Evolutionary conservation across 2,329 filamentous ascomycete genomes (phyloP), one percentile per base, ranked within the genome.

Genomic region (Tolypocladium amazonense): DNA sequence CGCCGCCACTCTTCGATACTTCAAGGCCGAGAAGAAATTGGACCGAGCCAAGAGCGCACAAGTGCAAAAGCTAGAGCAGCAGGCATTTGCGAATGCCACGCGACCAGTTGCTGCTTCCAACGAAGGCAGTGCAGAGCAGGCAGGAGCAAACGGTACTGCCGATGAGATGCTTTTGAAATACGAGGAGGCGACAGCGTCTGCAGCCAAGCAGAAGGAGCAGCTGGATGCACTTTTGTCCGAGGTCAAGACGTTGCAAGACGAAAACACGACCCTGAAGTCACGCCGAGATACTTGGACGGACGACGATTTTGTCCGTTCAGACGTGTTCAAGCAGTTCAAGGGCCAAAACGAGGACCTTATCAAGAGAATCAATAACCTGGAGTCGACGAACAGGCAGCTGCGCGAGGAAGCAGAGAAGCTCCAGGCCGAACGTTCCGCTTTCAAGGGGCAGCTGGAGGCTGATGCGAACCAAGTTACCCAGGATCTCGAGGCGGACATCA

Each of bases 11-110:
- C 79, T 96, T 61, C 85, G 94, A 64, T 97, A 96, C 69, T 90
- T 97, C 78, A 90, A 95, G 66, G 94, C 94, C 0, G 94, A 99
- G 72, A 95, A 96, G 77, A 94, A 92, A 71, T 79, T 97, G 58
- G 94, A 99, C 71, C 86, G 94, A 52, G 85, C 88, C 30, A 93
- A 90, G 73, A 99, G 94, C 70, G 78, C 86, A 20, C 92, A 96
- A 60, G 92, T 97, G 1, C 89, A 92, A 62, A 96, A 96, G 71
- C 76, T 99, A 61, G 94, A 97, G 72, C 89, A 91, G 68, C 90
- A 96, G 74, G 92, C 92, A 38, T 83, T 92, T 57, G 82, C 89
- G 61, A 88, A 88, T 60, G 84, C 82, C 8, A 78, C 81, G 75
- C 82, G 62, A 85, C 72, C 69, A 27, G 59, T 70, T n/a, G 65